These are phyloP conservation scores for Rhytidiadelphus loreus DNA, from an alignment of 225 moss, liverwort and hornwort species.

Conservation along the genomic window DNA sequence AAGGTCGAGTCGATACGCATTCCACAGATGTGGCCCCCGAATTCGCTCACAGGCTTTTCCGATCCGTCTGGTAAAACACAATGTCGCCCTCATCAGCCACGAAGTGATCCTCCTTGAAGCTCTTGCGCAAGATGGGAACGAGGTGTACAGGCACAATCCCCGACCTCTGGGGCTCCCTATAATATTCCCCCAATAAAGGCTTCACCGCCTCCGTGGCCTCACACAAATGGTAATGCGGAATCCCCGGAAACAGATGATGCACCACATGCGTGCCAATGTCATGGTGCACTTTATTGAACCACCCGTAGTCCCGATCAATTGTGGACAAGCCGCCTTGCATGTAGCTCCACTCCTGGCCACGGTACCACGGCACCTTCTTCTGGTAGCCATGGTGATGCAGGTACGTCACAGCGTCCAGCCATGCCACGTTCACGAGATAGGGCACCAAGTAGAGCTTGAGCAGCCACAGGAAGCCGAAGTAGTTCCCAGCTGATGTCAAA, in stretches of 20 bases:
- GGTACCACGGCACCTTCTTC: constrained; percentile 61
- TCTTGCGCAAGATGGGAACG: constrained; percentile 10
- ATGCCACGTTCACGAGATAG: constrained; percentile 40
- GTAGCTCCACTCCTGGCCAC: constrained; percentile 62
- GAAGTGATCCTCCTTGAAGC: constrained; percentile 40
- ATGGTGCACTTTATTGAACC: constrained; percentile 47
- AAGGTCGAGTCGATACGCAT: neutral
- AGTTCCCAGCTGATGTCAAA: neutral
- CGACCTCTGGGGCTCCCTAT: constrained; percentile 35
- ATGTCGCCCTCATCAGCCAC: constrained; percentile 44
- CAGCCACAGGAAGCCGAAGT: constrained; percentile 20
- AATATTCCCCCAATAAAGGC: constrained; percentile 35
- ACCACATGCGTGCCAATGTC: constrained; percentile 53
- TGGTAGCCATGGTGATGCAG: constrained; percentile 65
- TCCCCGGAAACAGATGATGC: constrained; percentile 39
- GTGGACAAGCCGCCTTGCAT: constrained; percentile 50
- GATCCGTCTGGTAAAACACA: constrained; percentile 34
- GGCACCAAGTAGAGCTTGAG: constrained; percentile 52
- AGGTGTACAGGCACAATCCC: constrained; percentile 22
- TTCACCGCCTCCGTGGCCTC: constrained; percentile 43
- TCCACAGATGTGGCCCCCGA: neutral
- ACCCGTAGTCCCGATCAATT: constrained; percentile 41
- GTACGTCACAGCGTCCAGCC: constrained; percentile 50
- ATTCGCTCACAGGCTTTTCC: neutral
- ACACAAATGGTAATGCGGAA: constrained; percentile 41